Evolutionary conservation across 257 asterid species (phyloP), one percentile per base, ranked within the genome.

Genomic region (Lycium ferocissimum): DNA sequence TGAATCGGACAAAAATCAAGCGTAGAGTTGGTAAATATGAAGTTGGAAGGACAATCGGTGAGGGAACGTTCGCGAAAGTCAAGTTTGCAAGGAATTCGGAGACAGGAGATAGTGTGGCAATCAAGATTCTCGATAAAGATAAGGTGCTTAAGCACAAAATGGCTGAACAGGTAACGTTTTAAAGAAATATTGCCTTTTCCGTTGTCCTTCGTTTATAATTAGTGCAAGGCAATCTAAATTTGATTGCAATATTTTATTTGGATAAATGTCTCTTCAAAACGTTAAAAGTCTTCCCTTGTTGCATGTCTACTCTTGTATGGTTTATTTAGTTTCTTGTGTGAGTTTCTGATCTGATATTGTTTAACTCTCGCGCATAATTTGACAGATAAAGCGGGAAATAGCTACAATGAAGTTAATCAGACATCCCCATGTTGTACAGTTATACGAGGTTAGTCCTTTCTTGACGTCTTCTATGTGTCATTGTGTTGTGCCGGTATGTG

Each of bases 21-120:
- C 97, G 95, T 5, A 92, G 83, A 83, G 92, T 95, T 9, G 99
- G 98, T 67, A 94, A 92, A 89, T 95, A 94, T 86, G 98, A 95
- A 87, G 86, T 95, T 56, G 98, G 99, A 84, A 91, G 99, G 88
- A 95, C 99, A 7, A 93, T 95, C 17, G 98, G 98, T 2, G 99
- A 95, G 88, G 98, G 99, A 61, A 87, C 99, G 56, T 95, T 95
- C 84, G 99, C 99, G 4, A 95, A 93, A 84, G 99, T 94, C 67
- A 95, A 95, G 83, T 94, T 95, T 76, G 97, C 98, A 2, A 91
- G 92, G 87, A 93, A 95, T 88, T 87, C 92, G 12, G 99, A 93
- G 92, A 94, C 91, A 0, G 95, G 94, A 81, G 91, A 92, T 17
- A 86, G 86, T 20, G 98, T 93, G 87, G 99, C 98, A 14, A 83